phyloP scores from a whole-genome alignment of 2,329 filamentous ascomycete genomes.

The Trichoderma hamatum region DNA sequence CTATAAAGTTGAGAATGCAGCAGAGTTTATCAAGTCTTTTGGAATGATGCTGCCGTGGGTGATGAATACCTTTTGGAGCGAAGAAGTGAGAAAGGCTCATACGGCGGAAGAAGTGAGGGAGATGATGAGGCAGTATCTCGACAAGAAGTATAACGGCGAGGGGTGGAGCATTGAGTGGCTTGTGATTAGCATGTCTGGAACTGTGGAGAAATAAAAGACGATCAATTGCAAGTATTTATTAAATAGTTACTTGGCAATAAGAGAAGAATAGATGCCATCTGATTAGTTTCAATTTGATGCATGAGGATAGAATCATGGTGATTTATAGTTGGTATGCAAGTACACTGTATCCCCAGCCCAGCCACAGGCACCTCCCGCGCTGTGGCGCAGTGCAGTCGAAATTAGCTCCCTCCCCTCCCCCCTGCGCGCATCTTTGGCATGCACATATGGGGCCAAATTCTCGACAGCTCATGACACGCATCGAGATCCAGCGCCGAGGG shows the following conservation, averaged over 20 bases:
- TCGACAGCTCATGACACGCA: slow-evolving; percentile 7
- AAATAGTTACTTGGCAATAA: neutral
- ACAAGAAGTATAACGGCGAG: slow-evolving; percentile 43
- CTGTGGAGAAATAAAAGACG: slow-evolving; percentile 30
- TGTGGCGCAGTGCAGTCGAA: neutral
- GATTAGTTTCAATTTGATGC: neutral
- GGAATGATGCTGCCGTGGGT: slow-evolving; percentile 46
- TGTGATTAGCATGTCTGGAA: slow-evolving; percentile 35
- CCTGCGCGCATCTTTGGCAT: neutral
- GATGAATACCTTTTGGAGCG: slow-evolving; percentile 45
- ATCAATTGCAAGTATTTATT: neutral
- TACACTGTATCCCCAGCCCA: neutral
- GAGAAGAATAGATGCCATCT: neutral
- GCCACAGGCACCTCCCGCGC: neutral
- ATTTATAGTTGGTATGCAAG: too few species aligned
- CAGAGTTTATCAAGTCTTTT: slow-evolving; percentile 42
- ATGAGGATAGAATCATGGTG: too few species aligned
- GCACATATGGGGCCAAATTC: neutral
- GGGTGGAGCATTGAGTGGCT: slow-evolving; percentile 36
- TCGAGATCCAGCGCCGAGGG: slow-evolving; percentile 1
- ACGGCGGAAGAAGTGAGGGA: slow-evolving; percentile 42
- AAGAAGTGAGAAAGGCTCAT: slow-evolving; percentile 43
- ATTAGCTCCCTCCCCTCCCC: neutral
- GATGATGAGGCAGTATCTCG: slow-evolving; percentile 42
- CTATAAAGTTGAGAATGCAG: slow-evolving; percentile 39